Evolutionary conservation across 805 yeast genomes (phyloP).

Genomic region (Candida piceae): DNA sequence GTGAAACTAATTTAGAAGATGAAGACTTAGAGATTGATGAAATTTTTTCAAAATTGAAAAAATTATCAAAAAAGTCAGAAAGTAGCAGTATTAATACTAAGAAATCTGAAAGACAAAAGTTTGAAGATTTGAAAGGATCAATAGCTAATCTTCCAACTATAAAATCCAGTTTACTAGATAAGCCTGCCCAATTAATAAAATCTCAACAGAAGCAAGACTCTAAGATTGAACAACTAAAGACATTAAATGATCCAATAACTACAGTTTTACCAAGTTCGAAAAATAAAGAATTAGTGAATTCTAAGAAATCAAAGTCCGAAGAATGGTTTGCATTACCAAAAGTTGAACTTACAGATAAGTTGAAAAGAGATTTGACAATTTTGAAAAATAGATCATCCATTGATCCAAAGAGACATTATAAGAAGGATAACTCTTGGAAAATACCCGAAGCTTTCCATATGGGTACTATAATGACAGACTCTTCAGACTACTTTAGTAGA

Average conservation of each 20-base stretch:
- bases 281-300: slow-evolving; percentile 16
- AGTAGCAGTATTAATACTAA: slow-evolving; percentile 1
- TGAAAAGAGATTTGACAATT: slow-evolving; percentile 72
- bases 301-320: slow-evolving; percentile 38
- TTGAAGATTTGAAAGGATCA: slow-evolving; percentile 27
- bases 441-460: slow-evolving; percentile 58
- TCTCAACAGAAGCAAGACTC: slow-evolving; percentile 4
- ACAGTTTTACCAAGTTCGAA: slow-evolving; percentile 17
- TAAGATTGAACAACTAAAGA: slow-evolving; percentile 11
- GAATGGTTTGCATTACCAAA: slow-evolving; percentile 82
- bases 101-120: slow-evolving; percentile 26
- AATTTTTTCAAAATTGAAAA: slow-evolving; percentile 27
- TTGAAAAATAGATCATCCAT: slow-evolving; percentile 84
- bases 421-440: slow-evolving; percentile 74
- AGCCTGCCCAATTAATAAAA: slow-evolving; percentile 23
- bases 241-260: slow-evolving; percentile 40
- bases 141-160: slow-evolving; percentile 33
- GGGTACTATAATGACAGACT: slow-evolving; percentile 84
- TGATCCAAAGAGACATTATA: slow-evolving; percentile 94
- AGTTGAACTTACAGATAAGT: slow-evolving; percentile 63
- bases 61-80: slow-evolving; percentile 3
- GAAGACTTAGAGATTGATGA: slow-evolving; percentile 26
- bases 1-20: slow-evolving; percentile 7
- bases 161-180: slow-evolving; percentile 31
- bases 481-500: slow-evolving; percentile 71